These are phyloP conservation scores for Cytospora paraplurivora DNA, from an alignment of 2,329 filamentous ascomycete genomes.

Conservation along the genomic window DNA sequence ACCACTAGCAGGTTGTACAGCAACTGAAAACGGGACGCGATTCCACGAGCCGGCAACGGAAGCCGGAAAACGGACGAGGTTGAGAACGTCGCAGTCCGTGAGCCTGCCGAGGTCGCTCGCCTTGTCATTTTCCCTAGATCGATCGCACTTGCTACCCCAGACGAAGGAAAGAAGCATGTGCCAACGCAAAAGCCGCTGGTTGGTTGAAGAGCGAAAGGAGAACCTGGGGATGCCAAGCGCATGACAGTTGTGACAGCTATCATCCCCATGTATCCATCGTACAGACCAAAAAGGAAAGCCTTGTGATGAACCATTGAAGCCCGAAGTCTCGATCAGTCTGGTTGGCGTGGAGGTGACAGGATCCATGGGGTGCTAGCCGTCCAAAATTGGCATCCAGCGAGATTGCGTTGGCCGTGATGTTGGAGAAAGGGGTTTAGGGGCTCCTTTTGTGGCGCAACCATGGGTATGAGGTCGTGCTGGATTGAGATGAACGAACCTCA, in stretches of 20 bases:
- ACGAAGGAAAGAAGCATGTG: conserved; percentile 14
- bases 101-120: conserved; percentile 2
- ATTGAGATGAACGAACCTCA: neutral
- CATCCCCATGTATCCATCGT: conserved; percentile 1
- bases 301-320: conserved; percentile 1
- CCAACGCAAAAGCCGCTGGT: conserved; percentile 14
- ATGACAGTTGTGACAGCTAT: conserved; percentile 13
- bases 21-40: neutral
- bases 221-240: conserved; percentile 11
- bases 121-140: conserved; percentile 6
- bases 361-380: conserved; percentile 2
- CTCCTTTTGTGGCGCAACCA: conserved; percentile 20
- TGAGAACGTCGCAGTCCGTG: conserved; percentile 9
- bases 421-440: conserved; percentile 18
- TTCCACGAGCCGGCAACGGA: neutral
- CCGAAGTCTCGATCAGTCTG: conserved; percentile 3
- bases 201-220: conserved; percentile 17
- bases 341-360: conserved; percentile 12
- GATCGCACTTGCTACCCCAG: conserved; percentile 12
- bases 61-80: neutral
- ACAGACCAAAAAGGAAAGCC: neutral
- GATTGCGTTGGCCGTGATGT: conserved; percentile 7
- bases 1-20: neutral
- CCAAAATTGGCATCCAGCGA: conserved; percentile 16
- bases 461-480: neutral